phyloP scores from a whole-genome alignment of 2,329 filamentous ascomycete species.

The Gliomastix tumulicola region DNA sequence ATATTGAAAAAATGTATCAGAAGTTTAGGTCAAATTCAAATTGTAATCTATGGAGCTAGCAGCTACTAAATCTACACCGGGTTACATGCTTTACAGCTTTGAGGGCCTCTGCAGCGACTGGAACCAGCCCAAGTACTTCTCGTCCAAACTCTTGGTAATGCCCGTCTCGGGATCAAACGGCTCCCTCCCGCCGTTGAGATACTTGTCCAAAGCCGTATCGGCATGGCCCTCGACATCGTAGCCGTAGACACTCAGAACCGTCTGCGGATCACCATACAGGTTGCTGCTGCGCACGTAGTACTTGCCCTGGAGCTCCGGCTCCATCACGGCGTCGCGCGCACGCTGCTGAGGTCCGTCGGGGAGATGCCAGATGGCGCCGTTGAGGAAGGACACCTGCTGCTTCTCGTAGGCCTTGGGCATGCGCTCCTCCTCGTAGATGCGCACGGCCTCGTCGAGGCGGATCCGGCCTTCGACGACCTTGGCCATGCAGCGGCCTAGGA shows the following conservation, averaged over 20 bases:
- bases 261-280: background rate
- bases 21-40: too few relatives aligned
- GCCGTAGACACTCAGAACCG: background rate
- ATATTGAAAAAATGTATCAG: too few relatives aligned
- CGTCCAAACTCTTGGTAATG: background rate
- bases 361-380: slow-evolving; percentile 6
- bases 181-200: background rate
- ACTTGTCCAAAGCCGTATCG: background rate
- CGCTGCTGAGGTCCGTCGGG: slow-evolving; percentile 5
- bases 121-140: background rate
- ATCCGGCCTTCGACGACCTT: background rate
- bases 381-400: slow-evolving; percentile 1
- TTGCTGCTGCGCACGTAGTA: background rate
- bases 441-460: background rate
- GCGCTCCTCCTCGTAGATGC: slow-evolving; percentile 3
- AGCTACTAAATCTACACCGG: too few relatives aligned
- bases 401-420: slow-evolving; percentile 2
- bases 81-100: too few relatives aligned
- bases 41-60: too few relatives aligned
- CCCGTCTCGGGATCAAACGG: background rate
- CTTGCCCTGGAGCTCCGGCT: background rate
- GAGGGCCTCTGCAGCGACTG: too few relatives aligned
- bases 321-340: slow-evolving; percentile 2
- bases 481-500: slow-evolving; percentile 2
- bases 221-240: background rate